Evolutionary conservation across 106 monocot species (phyloP).

Genomic region (Triglochin maritima): DNA sequence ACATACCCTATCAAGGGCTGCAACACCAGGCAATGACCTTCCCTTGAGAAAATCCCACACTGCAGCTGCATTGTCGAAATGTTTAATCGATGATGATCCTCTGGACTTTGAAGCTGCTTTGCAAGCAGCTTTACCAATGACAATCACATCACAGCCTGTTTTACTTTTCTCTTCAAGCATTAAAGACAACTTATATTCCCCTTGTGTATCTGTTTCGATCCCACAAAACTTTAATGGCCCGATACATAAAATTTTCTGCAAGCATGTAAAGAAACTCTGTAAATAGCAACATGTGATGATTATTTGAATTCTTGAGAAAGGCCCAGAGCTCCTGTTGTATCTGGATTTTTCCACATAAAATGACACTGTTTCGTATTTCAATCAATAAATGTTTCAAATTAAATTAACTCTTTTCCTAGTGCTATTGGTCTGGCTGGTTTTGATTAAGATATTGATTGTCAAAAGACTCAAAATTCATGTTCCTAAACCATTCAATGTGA

Average conservation of each 20-base stretch:
- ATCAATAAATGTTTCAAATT: too few species aligned
- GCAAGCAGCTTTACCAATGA: constrained; percentile 56
- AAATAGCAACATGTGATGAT: too few species aligned
- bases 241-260: constrained; percentile 79
- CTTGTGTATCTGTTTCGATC: constrained; percentile 15
- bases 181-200: constrained; percentile 35
- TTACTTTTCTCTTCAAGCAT: constrained; percentile 46
- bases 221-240: constrained; percentile 49
- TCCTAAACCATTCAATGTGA: too few species aligned
- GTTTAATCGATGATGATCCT: constrained; percentile 13
- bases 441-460: too few species aligned
- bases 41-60: constrained; percentile 82
- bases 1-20: constrained; percentile 84
- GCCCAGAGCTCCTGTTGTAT: too few species aligned
- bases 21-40: constrained; percentile 64
- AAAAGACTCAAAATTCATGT: too few species aligned
- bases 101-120: constrained; percentile 19
- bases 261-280: background rate
- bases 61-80: constrained; percentile 52
- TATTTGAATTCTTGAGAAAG: too few species aligned
- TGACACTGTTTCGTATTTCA: too few species aligned
- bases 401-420: too few species aligned
- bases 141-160: constrained; percentile 42
- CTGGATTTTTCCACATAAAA: too few species aligned
- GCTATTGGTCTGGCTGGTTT: too few species aligned